Evolutionary conservation across 2,329 filamentous ascomycete species (phyloP).

Genomic region (Aspergillus fructus): DNA sequence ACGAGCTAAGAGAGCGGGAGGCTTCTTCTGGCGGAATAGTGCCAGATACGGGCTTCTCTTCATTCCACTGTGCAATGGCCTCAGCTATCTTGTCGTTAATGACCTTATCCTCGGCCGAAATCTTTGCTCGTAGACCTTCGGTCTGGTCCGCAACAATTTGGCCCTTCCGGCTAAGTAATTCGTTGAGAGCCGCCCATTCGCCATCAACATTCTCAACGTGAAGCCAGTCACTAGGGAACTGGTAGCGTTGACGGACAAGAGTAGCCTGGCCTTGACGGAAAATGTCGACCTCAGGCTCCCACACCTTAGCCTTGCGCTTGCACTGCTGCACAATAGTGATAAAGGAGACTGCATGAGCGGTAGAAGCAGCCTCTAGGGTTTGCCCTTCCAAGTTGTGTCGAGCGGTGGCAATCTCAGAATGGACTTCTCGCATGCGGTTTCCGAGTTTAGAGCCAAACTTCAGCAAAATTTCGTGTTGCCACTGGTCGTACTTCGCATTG

Average conservation of each 20-base stretch:
- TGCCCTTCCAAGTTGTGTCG: slow-evolving; percentile 87
- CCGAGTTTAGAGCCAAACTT: slow-evolving; percentile 91
- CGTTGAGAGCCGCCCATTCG: slow-evolving; percentile 90
- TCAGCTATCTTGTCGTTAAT: slow-evolving; percentile 85
- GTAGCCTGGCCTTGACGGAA: slow-evolving; percentile 96
- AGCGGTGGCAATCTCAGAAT: slow-evolving; percentile 86
- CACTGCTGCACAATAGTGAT: slow-evolving; percentile 97
- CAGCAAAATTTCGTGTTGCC: slow-evolving; percentile 94
- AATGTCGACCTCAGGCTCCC: slow-evolving; percentile 93
- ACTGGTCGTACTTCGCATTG: slow-evolving; percentile 98
- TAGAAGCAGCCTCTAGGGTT: slow-evolving; percentile 89
- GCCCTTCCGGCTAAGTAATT: slow-evolving; percentile 85
- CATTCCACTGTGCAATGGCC: slow-evolving; percentile 83
- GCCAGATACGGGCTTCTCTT: slow-evolving; percentile 94
- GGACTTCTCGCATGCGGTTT: slow-evolving; percentile 86
- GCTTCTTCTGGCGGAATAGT: slow-evolving; percentile 88
- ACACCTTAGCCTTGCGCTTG: slow-evolving; percentile 87
- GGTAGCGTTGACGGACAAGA: slow-evolving; percentile 85
- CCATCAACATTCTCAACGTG: slow-evolving; percentile 95
- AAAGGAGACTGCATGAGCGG: slow-evolving; percentile 94
- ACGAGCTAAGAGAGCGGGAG: slow-evolving; percentile 74
- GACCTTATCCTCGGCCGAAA: slow-evolving; percentile 87
- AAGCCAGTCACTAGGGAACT: slow-evolving; percentile 91
- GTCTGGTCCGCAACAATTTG: slow-evolving; percentile 97
- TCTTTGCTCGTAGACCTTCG: slow-evolving; percentile 91